phyloP scores from a whole-genome alignment of 208 protist genomes.

The Wallacemonas sp. region DNA sequence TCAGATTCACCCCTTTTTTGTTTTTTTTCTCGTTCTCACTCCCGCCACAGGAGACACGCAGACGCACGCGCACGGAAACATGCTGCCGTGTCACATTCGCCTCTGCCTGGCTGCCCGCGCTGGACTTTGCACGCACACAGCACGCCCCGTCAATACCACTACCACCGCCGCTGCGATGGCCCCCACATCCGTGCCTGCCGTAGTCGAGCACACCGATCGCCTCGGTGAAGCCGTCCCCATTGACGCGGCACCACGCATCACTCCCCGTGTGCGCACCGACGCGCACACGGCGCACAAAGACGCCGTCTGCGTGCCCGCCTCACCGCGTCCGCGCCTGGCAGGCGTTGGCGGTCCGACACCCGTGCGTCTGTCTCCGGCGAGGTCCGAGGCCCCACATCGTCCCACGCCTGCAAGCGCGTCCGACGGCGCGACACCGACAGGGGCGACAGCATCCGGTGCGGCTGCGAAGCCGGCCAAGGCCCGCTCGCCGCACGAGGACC shows the following conservation, averaged over 20 bases:
- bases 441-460: background rate
- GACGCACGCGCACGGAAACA: background rate
- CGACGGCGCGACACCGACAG: background rate
- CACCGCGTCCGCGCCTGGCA: too few species aligned
- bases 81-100: background rate
- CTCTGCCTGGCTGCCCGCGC: background rate
- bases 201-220: background rate
- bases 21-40: constrained; percentile 9
- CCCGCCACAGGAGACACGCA: background rate
- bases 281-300: too few species aligned
- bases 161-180: background rate
- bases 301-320: too few species aligned
- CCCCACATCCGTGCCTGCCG: background rate
- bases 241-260: too few species aligned
- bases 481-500: constrained; percentile 15
- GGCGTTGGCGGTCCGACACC: too few species aligned
- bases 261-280: too few species aligned
- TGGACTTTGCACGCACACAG: background rate
- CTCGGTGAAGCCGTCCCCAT: too few species aligned
- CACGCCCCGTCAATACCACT: too few species aligned
- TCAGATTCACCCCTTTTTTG: constrained; percentile 2
- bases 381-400: too few species aligned
- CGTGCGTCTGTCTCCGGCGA: too few species aligned
- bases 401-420: too few species aligned
- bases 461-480: background rate